Evolutionary conservation across 1,284 basidiomycete species (phyloP).

Genomic region (Trichosporon inkin): DNA sequence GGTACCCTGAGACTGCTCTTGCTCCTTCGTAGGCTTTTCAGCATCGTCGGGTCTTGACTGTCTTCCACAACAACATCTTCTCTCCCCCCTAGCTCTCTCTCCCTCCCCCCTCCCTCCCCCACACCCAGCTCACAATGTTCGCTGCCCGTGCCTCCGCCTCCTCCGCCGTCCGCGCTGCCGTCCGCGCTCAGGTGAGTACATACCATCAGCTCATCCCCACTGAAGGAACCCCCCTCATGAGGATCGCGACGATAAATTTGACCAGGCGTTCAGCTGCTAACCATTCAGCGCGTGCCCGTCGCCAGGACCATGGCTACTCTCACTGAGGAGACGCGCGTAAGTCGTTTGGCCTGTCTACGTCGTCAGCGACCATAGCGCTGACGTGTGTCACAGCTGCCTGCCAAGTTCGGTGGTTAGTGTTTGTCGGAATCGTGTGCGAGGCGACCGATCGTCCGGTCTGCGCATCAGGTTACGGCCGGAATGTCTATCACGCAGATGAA

Average conservation of each 20-base stretch:
- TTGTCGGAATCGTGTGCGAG: slow-evolving; percentile 50
- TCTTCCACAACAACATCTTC: slow-evolving; percentile 5
- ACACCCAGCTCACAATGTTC: slow-evolving; percentile 29
- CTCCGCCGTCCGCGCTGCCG: slow-evolving; percentile 29
- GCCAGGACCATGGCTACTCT: slow-evolving; percentile 43
- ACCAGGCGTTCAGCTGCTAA: slow-evolving; percentile 6
- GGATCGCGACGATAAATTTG: slow-evolving; percentile 15
- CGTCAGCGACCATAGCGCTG: slow-evolving; percentile 6
- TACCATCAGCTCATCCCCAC: neutral
- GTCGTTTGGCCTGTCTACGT: slow-evolving; percentile 13
- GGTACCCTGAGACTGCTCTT: too few relatives aligned
- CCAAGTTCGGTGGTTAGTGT: slow-evolving; percentile 89
- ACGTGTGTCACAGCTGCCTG: slow-evolving; percentile 61
- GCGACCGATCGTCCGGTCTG: neutral
- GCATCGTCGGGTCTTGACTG: neutral
- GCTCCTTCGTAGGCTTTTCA: neutral
- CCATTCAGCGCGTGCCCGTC: slow-evolving; percentile 31
- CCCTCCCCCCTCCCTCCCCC: slow-evolving; percentile 1
- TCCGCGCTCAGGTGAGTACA: slow-evolving; percentile 20
- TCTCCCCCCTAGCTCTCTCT: slow-evolving; percentile 9
- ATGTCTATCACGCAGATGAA: neutral
- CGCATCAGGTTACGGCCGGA: neutral
- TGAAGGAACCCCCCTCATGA: neutral
- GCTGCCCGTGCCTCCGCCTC: slow-evolving; percentile 32
- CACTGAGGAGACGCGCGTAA: slow-evolving; percentile 43